Evolutionary conservation across 495 filamentous ascomycete species (phyloP).

Genomic region (Penicillium bialowiezense): DNA sequence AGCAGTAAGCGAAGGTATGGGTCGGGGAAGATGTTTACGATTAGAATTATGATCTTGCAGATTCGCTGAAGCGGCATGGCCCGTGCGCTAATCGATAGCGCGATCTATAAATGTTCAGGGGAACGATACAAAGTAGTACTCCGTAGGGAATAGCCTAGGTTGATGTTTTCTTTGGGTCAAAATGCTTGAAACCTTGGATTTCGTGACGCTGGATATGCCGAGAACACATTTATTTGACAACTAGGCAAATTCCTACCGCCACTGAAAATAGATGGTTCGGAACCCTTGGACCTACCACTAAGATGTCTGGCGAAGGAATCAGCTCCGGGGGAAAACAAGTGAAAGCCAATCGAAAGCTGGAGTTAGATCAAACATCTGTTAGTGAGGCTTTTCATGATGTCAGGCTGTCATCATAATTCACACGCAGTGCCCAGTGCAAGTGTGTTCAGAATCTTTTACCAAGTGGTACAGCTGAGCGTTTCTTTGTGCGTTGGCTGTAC

Average conservation of each 20-base stretch:
- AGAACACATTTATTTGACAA: too few species aligned
- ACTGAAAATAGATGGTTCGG: too few species aligned
- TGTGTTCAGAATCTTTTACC: neutral
- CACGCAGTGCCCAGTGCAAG: too few species aligned
- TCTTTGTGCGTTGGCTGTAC: neutral
- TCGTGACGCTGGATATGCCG: too few species aligned
- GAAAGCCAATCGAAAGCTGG: neutral
- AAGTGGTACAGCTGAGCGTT: neutral
- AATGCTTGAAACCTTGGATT: too few species aligned
- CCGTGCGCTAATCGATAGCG: slow-evolving; percentile 17
- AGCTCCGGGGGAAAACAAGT: neutral
- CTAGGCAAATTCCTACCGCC: too few species aligned
- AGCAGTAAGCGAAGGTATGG: neutral
- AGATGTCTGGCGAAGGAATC: slow-evolving; percentile 1
- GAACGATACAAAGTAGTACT: too few species aligned
- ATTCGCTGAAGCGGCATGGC: slow-evolving; percentile 11
- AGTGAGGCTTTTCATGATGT: slow-evolving; percentile 24
- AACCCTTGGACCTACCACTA: too few species aligned
- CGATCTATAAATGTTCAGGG: neutral
- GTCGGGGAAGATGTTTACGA: neutral
- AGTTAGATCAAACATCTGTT: neutral
- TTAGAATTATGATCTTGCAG: slow-evolving; percentile 13
- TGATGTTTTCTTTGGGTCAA: too few species aligned
- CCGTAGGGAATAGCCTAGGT: too few species aligned
- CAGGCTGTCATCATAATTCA: slow-evolving; percentile 24